Conservation (phyloP, 2,329 filamentous ascomycete genomes). For the Ascochyta fabae region DNA sequence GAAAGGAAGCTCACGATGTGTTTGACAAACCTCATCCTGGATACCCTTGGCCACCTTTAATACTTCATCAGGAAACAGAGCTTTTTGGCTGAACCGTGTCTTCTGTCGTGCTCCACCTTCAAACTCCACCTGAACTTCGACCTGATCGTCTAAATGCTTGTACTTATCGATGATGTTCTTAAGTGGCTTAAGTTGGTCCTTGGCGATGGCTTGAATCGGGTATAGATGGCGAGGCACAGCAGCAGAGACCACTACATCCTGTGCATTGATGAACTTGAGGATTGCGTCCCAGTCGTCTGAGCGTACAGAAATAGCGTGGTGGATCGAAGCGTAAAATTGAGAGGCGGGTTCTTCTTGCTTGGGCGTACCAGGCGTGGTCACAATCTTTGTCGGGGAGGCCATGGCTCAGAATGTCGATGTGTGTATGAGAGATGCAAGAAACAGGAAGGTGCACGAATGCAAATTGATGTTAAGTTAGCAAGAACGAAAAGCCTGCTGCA, state of each 20-base stretch:
- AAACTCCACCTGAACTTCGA: not conserved
- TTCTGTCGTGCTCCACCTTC: not conserved
- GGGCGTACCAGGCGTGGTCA: not conserved
- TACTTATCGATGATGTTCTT: not conserved
- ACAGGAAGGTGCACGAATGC: not conserved
- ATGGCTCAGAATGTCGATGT: not conserved
- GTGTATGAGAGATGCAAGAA: not conserved
- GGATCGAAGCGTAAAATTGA: not conserved
- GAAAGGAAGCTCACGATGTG: not conserved
- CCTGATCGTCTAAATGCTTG: not conserved
- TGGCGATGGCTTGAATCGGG: not conserved
- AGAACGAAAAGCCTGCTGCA: not conserved
- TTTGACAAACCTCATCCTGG: not conserved
- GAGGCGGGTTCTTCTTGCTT: not conserved
- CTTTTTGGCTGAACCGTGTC: not conserved
- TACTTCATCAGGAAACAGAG: not conserved
- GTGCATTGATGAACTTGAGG: not conserved
- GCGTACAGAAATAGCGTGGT: not conserved
- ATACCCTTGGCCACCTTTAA: not conserved
- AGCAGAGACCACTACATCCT: not conserved
- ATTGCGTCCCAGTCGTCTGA: not conserved
- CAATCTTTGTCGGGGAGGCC: not conserved
- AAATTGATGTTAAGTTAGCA: not conserved
- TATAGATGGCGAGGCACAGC: not conserved
- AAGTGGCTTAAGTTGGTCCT: not conserved